Evolutionary conservation across 2,329 filamentous ascomycete genomes (phyloP), one percentile per base, ranked within the genome.

Genomic region (Rugonectria rugulosa): DNA sequence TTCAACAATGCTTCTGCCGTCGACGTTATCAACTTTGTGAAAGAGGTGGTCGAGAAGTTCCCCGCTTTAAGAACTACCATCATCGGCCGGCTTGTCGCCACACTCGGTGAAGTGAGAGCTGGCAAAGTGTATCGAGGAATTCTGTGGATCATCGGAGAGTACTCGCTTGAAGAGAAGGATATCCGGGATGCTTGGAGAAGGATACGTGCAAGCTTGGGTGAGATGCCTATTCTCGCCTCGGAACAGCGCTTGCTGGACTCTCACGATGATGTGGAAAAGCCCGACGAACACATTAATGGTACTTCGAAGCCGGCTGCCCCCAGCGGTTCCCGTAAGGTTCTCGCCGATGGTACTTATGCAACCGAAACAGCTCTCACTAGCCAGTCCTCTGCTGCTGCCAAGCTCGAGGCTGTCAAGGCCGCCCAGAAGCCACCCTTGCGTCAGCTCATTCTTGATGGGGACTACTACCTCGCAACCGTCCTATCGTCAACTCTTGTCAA

Each of bases 41-140:
- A 99, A 77, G 95, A 99, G 73, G 95, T 99, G 4, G 94, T 98
- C 6, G 95, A 99, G 77, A 97, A 96, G 70, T 99, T 98, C 80
- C 95, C 95, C 7, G 88, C 91, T 66, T 83, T 99, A 54, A 88
- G 95, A 57, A 86, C 88, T 27, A 90, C 91, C 1, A 98, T 99
- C 65, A 89, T 98, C 6, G 87, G 90, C 68, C 89, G 93, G 57
- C 81, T 99, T 14, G 93, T 98, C 6, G 89, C 91, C 12, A 98
- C 95, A 1, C 81, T 99, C 38, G 88, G 88, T 67, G 95, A 99
- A 74, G 95, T 99, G 21, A 88, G 95, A 57, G 93, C 95, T 60
- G 95, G 95, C 40, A 99, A 98, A 79, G 94, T 99, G 14, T 99
- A 98, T 74, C 87, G 95, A 53, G 95, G 95, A 42, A 95, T 96